Evolutionary conservation across 305 asterid species (phyloP), one percentile per base, ranked within the genome.

Genomic region (Fraxinus sp.): DNA sequence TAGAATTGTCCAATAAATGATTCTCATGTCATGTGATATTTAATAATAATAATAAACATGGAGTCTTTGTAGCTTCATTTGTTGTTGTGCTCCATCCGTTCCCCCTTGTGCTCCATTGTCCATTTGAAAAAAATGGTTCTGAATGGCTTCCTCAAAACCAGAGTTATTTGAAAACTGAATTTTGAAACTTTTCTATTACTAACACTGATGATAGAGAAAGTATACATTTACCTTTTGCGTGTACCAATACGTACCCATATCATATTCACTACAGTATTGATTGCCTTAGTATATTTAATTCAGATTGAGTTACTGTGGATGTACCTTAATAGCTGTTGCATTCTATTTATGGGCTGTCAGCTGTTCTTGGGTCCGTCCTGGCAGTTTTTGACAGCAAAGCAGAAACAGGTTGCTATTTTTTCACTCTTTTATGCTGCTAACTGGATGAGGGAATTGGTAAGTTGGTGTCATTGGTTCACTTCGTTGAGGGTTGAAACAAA

Each of bases 401-500:
- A 94, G 85, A 93, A 92, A 85, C 92, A 92, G 85, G 86, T 87
- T 86, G 85, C 87, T 57, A 85, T 92, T 79, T 92, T 92, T 78
- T 94, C 93, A 87, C 93, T 93, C 85, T 91, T 86, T 88, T 94
- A 90, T 85, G 97, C 97, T 80, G 92, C 93, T 89, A 94, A 93
- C 87, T 93, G 98, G 98, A 91, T 93, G 49, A 87, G 97, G 84
- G 98, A 94, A 89, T 93, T 94, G 91, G 98, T 94, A 84, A 80
- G 84, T 86, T 83, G 55, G 72, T 64, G 79, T 73, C 77, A 75
- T 18, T 62, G 36, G 46, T 52, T 62, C 33, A 70, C 39, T 30
- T 64, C 7, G 75, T 70, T 70, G 75, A 70, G 14, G 20, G 18
- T 28, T 3, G 75, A 30, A 22, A 64, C 73, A 64, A 22, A 7